A percentile compares a stretch with the other conserved stretches of the same genome.
phyloP scores from a whole-genome alignment of 108 stramenopile species.

The Nitzschia putrida region DNA sequence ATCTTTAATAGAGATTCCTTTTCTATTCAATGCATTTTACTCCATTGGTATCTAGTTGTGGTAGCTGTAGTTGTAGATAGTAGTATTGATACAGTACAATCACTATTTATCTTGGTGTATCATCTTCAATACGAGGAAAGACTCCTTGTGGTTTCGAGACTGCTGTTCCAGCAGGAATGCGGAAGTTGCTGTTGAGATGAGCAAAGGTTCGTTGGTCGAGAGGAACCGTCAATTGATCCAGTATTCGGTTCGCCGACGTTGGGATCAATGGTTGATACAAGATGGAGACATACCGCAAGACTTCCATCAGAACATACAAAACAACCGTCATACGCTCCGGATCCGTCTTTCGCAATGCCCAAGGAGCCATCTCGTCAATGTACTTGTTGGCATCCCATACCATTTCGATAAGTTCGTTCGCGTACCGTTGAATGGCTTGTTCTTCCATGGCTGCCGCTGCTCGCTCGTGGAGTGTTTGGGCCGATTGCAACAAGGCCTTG shows the following conservation, averaged over 20 bases:
- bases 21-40: too few relatives aligned
- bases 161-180: constrained; percentile 52
- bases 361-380: constrained; percentile 90
- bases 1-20: too few relatives aligned
- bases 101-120: constrained; percentile 33
- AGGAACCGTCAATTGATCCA: constrained; percentile 87
- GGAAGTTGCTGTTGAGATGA: constrained; percentile 59
- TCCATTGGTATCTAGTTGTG: background rate
- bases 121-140: constrained; percentile 72
- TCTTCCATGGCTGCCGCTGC: constrained; percentile 52
- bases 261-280: constrained; percentile 95
- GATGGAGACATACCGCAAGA: constrained; percentile 82
- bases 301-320: constrained; percentile 89
- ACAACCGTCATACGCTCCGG: constrained; percentile 81
- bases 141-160: constrained; percentile 72
- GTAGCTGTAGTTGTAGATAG: too few relatives aligned
- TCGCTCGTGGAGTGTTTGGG: constrained; percentile 47
- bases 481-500: constrained; percentile 62
- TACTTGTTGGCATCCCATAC: constrained; percentile 91
- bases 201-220: constrained; percentile 70
- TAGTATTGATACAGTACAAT: background rate
- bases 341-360: constrained; percentile 89
- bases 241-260: constrained; percentile 69
- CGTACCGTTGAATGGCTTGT: constrained; percentile 85
- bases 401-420: constrained; percentile 74